Base-by-base conservation (phyloP, 129 eudicot genomes). In the Arctium lappa region DNA sequence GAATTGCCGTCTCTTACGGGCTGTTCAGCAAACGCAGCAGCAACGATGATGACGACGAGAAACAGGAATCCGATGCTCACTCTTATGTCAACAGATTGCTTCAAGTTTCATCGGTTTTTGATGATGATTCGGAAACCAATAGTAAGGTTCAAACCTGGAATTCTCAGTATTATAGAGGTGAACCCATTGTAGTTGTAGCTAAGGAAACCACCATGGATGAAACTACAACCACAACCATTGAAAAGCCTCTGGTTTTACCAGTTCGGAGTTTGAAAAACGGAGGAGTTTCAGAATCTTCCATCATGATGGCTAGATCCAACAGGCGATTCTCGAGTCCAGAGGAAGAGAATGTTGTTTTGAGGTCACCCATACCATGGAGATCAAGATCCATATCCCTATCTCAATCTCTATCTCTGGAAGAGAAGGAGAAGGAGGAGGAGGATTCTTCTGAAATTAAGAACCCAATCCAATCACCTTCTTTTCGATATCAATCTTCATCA, bases 1-100 rank as follows among this genome's bases (percentile, higher is more conserved):
- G 99, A 11, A 95, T 95, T 36, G 98, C 99, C 7, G 98, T 95
- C 66, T 95, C 99, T 60, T 95, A 95, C 56, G 99, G 99, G 1
- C 83, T 95, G 1, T 95, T 95, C 81, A 95, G 99, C 89, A 88
- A 85, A 76, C 88, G 85, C 66, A 90, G 81, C 36, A 87, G 82
- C 38, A 92, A 90, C 37, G 93, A 87, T 39, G 50, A 79, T 15
- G 85, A 76, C 1, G 82, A 87, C 29, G 94, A 92, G 2, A 74
- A 50, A 11, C 32, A 86, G 40, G 65, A 53, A 33, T 72, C 89
- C 6, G 85, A 74, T 83, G 87, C 87, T 30, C 94, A 91, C 5
- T 85, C 88, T 11, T 93, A 93, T 36, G 90, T 95, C 16, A 75
- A 92, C 56, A 86, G 88, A 84, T 69, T 95, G 77, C 98, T 95